Base-by-base conservation (phyloP, 2,329 filamentous ascomycete species). In the Cordyceps militaris region DNA sequence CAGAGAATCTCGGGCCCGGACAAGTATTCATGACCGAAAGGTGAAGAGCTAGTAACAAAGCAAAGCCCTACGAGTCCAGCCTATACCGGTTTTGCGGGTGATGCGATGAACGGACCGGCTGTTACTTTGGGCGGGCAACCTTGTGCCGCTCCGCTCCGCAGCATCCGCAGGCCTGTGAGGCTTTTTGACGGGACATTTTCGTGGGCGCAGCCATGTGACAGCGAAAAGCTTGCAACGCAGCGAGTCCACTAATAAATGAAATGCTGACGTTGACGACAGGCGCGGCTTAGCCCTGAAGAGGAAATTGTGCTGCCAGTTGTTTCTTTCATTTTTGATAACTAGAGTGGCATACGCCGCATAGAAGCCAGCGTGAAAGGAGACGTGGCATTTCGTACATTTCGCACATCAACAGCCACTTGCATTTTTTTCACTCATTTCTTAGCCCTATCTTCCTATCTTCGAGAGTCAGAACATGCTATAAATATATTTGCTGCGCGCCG, bases 141-240 rank as follows among this genome's bases (percentile, higher is more conserved):
- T 24, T 40, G 32, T 56, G 43, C 36, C 24, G 46, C 51, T 47
- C 24, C 40, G 52, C 40, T 59, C 59, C 61, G 59, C 47, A 44
- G 46, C 57, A 61, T 60, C 61, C 32, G 58, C 43, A 21, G 42
- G 52, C 23, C 43, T n/a, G 26, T 40, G 43, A 42, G 23, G 42
- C 40, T 30, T 36, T 49, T 16, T 52, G 56, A 34, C 60, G 61
- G 57, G 52, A 61, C 47, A 54, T 61, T 61, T 59, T 63, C 59
- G 61, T 62, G 54, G 43, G 43, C 47, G 56, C 47, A 50, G 54
- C 59, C 60, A 61, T 60, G 59, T 62, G 59, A 62, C 50, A 40
- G 59, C 16, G n/a, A 28, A 32, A 59, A 55, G 28, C 42, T 42
- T 57, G 30, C 43, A 38, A n/a, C 32, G 21, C 5, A 43, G 13